phyloP scores from a whole-genome alignment of 169 alveolate species.

The Plasmodium inui region DNA sequence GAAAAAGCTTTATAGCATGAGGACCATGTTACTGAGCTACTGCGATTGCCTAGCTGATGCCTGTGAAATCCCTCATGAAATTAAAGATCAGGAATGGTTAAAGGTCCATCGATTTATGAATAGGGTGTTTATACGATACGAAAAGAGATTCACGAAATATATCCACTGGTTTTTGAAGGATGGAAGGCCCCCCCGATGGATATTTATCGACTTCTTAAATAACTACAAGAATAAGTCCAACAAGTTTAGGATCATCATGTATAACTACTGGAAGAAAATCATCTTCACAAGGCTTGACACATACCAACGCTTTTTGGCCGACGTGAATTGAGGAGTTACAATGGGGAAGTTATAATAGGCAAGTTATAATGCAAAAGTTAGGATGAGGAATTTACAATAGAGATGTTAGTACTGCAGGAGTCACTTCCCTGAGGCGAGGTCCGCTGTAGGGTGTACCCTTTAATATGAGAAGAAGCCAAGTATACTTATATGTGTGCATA shows the following conservation, averaged over 20 bases:
- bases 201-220: background rate
- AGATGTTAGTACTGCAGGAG: too few species aligned
- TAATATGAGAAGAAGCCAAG: too few species aligned
- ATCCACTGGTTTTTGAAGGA: background rate
- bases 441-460: too few species aligned
- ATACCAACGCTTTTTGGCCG: background rate
- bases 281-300: background rate
- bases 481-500: too few species aligned
- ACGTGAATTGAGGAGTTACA: background rate
- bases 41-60: conserved; percentile 4
- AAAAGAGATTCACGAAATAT: background rate
- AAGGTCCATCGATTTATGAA: background rate
- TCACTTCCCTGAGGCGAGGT: too few species aligned
- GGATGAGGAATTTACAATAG: too few species aligned
- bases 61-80: conserved; percentile 7
- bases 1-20: background rate
- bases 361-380: too few species aligned
- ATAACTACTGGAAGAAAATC: conserved; percentile 3
- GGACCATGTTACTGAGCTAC: background rate
- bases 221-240: background rate
- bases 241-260: conserved; percentile 12
- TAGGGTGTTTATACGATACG: conserved; percentile 4
- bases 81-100: conserved; percentile 5
- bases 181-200: conserved; percentile 7
- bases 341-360: too few species aligned